phyloP scores from a whole-genome alignment of 345 rosid species.

The Ceriops tagal region DNA sequence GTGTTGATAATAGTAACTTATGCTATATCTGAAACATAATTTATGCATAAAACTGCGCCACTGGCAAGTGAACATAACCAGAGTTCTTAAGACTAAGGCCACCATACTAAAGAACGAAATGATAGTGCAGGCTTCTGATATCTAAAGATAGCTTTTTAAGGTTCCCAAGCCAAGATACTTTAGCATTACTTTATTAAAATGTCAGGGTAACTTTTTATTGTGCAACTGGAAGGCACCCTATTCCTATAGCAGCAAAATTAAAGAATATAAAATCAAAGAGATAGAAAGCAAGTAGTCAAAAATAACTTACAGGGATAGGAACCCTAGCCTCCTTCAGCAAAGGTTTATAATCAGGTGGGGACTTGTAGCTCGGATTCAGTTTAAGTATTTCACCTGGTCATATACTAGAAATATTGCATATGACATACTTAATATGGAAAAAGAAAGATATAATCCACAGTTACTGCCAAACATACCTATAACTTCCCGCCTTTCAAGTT shows the following conservation, averaged over 20 bases:
- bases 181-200: too few relatives aligned
- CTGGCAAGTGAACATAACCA: too few relatives aligned
- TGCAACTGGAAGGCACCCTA: not conserved
- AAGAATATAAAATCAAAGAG: not conserved
- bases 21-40: too few relatives aligned
- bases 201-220: too few relatives aligned
- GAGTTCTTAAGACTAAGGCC: too few relatives aligned
- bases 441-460: not conserved
- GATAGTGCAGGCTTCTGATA: too few relatives aligned
- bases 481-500: slow-evolving; percentile 67
- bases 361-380: slow-evolving; percentile 79
- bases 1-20: too few relatives aligned
- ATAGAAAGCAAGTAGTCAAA: slow-evolving; percentile 10
- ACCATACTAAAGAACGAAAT: too few relatives aligned
- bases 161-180: too few relatives aligned
- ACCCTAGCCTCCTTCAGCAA: slow-evolving; percentile 72
- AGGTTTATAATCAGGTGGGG: slow-evolving; percentile 79
- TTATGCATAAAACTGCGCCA: too few relatives aligned
- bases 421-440: not conserved
- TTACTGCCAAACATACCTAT: slow-evolving; percentile 50
- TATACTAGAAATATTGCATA: slow-evolving; percentile 15
- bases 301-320: slow-evolving; percentile 67
- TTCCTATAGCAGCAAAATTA: not conserved
- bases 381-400: slow-evolving; percentile 75
- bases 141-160: too few relatives aligned